Percentiles rank a stretch among this genome's conserved stretches.
Evolutionary conservation across 495 filamentous ascomycete genomes (phyloP).

Genomic region (Aspergillus panamensis): DNA sequence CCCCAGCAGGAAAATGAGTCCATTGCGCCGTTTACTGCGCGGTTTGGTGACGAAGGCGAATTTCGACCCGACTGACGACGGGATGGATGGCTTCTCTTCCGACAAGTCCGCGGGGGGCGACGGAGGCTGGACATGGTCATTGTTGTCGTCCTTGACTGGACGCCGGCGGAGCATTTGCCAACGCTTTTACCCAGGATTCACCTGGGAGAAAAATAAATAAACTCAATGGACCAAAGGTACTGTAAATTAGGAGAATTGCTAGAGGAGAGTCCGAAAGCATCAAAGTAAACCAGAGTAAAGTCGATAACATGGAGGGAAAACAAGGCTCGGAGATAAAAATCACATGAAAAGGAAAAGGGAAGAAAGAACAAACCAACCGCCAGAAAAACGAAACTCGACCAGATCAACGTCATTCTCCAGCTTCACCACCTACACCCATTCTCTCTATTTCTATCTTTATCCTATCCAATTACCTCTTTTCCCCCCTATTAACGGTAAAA

Average conservation of each 20-base stretch:
- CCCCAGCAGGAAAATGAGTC: slow-evolving; percentile 77
- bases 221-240: no score
- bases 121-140: slow-evolving; percentile 15
- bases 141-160: slow-evolving; percentile 32
- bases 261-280: background rate
- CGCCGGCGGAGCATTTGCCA: slow-evolving; percentile 43
- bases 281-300: no score
- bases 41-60: slow-evolving; percentile 46
- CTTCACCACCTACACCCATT: no score
- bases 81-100: slow-evolving; percentile 13
- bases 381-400: no score
- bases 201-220: slow-evolving; percentile 2
- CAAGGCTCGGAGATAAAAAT: slow-evolving; percentile 14
- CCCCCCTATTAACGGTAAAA: no score
- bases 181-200: background rate
- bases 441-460: no score
- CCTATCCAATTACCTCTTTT: no score
- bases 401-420: no score
- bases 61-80: slow-evolving; percentile 27
- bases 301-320: no score
- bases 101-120: slow-evolving; percentile 1
- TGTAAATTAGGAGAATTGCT: background rate
- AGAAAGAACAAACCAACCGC: background rate
- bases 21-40: slow-evolving; percentile 64
- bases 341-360: slow-evolving; percentile 32